Conservation (phyloP, 352 stramenopile species). For the Phytophthora niederhauseri region DNA sequence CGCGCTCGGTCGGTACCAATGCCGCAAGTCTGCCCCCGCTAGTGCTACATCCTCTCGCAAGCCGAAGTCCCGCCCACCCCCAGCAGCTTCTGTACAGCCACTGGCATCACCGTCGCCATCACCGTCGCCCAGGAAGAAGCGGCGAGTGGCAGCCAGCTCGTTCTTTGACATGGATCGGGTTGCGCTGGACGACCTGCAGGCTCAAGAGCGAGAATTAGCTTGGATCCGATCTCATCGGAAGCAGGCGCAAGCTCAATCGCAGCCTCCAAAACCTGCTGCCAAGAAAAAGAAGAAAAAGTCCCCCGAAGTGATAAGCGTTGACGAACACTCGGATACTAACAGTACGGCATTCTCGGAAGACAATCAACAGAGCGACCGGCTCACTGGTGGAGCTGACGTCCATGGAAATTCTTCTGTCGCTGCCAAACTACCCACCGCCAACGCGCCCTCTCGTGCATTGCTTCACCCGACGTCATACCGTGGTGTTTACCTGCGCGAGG, state of each 20-base stretch:
- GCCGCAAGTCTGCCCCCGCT: slow-evolving; percentile 22
- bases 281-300: slow-evolving; percentile 19
- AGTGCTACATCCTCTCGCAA: not conserved
- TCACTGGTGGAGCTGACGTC: not conserved
- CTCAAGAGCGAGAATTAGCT: slow-evolving; percentile 49
- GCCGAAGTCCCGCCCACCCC: not conserved
- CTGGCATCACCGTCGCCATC: slow-evolving; percentile 6
- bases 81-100: slow-evolving; percentile 5
- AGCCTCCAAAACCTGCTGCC: slow-evolving; percentile 1
- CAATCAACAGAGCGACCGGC: slow-evolving; percentile 1
- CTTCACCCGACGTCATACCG: slow-evolving; percentile 44
- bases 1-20: slow-evolving; percentile 15
- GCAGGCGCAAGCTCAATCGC: slow-evolving; percentile 15
- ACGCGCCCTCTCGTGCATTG: slow-evolving; percentile 5
- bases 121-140: slow-evolving; percentile 29
- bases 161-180: slow-evolving; percentile 34
- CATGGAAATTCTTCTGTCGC: slow-evolving; percentile 2
- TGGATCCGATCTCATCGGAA: slow-evolving; percentile 38
- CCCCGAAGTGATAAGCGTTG: slow-evolving; percentile 23
- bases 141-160: slow-evolving; percentile 6
- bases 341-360: slow-evolving; percentile 7
- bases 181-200: slow-evolving; percentile 41
- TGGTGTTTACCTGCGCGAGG: slow-evolving; percentile 27
- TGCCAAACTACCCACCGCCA: not conserved
- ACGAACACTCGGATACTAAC: slow-evolving; percentile 21